Evolutionary conservation across 345 rosid species (phyloP).

Genomic region (Populus tremula): DNA sequence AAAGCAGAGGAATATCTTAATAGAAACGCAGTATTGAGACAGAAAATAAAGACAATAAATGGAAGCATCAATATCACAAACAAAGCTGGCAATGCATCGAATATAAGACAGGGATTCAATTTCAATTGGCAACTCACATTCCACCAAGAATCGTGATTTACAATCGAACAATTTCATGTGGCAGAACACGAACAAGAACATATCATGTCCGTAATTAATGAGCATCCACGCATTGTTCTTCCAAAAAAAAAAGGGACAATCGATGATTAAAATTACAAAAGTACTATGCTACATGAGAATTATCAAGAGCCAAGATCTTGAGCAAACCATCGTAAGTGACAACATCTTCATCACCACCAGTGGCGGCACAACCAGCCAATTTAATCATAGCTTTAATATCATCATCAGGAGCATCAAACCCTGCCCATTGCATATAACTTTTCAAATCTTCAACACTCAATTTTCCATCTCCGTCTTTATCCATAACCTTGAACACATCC

Average conservation of each 20-base stretch:
- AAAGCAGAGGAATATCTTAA: background rate
- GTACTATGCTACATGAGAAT: background rate
- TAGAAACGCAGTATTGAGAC: background rate
- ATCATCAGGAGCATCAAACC: constrained; percentile 52
- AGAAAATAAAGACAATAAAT: background rate
- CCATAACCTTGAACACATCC: constrained; percentile 76
- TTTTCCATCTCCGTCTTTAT: constrained; percentile 78
- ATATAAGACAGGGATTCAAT: too few species aligned
- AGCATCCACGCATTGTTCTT: background rate
- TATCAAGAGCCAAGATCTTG: constrained; percentile 45
- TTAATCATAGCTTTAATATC: constrained; percentile 70
- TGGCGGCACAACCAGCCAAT: constrained; percentile 56
- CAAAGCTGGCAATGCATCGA: background rate
- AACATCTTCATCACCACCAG: constrained; percentile 39
- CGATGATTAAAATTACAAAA: background rate
- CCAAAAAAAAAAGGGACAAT: background rate
- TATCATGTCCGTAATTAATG: background rate
- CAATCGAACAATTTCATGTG: background rate
- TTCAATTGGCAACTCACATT: background rate
- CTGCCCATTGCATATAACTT: constrained; percentile 63
- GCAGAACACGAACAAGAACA: background rate
- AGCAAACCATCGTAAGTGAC: constrained; percentile 61
- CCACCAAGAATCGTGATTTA: background rate
- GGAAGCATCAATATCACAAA: background rate
- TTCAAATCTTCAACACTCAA: constrained; percentile 63